A percentile compares a stretch with the other conserved stretches of the same genome.
Conservation (phyloP, 1,284 basidiomycete genomes). For the Tylopilus orsonianus region DNA sequence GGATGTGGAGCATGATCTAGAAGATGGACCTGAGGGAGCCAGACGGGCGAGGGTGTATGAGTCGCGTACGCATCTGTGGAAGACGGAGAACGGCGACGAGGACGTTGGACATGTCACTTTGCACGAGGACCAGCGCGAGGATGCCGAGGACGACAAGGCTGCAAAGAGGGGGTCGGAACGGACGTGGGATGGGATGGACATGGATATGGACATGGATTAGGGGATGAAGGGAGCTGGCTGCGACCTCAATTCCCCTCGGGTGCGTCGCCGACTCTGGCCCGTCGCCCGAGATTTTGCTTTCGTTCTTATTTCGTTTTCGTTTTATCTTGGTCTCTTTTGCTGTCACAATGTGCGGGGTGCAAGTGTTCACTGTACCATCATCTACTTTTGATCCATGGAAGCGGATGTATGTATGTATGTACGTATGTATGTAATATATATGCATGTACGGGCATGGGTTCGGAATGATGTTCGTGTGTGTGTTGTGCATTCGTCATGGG, state of each 20-base stretch:
- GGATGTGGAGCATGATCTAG: constrained; percentile 35
- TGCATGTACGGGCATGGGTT: no score
- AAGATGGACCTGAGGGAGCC: not conserved
- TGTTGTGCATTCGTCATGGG: no score
- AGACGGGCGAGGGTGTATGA: not conserved
- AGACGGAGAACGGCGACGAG: constrained; percentile 33
- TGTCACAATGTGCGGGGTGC: no score
- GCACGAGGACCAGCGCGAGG: constrained; percentile 37
- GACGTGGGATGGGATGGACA: constrained; percentile 64
- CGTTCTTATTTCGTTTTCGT: not conserved
- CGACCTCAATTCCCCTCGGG: no score
- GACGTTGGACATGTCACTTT: constrained; percentile 20
- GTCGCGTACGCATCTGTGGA: constrained; percentile 17
- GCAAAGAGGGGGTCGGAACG: constrained; percentile 52
- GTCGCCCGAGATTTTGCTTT: not conserved
- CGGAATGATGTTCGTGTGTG: no score
- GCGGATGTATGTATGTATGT: not conserved
- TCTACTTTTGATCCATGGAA: not conserved
- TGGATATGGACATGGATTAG: constrained; percentile 57
- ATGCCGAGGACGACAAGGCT: constrained; percentile 23
- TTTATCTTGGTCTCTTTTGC: not conserved
- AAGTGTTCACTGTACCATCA: not conserved
- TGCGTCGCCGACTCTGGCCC: no score
- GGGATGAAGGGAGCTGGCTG: not conserved
- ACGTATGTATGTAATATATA: not conserved